Conservation (phyloP, 305 asterid genomes). For the Vinca major region DNA sequence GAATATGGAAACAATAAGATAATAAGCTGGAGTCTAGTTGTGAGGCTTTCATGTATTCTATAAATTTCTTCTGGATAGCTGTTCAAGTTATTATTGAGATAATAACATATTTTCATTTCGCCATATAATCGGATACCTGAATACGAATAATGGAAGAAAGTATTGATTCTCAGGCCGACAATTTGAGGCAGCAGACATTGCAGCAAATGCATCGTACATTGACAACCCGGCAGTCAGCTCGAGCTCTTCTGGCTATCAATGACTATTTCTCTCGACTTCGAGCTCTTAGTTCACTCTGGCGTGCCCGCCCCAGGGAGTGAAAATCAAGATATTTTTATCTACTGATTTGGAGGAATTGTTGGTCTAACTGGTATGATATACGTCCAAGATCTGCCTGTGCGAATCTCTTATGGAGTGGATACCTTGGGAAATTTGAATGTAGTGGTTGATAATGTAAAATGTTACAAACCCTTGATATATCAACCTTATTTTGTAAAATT, state of each 20-base stretch:
- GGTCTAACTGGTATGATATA: background rate
- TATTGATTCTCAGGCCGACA: conserved; percentile 24
- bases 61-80: background rate
- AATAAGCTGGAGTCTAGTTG: background rate
- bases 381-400: background rate
- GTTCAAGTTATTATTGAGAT: background rate
- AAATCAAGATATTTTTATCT: background rate
- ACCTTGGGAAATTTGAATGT: background rate
- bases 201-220: conserved; percentile 31
- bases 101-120: background rate
- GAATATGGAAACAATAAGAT: background rate
- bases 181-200: conserved; percentile 29
- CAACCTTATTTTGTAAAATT: background rate
- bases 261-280: conserved; percentile 32
- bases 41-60: background rate
- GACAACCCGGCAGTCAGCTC: conserved; percentile 33
- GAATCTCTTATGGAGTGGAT: background rate
- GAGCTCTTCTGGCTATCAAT: conserved; percentile 28
- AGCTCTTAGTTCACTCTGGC: conserved; percentile 34
- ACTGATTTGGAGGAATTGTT: background rate
- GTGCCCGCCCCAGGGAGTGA: conserved; percentile 32
- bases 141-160: background rate
- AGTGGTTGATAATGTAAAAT: background rate
- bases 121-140: background rate
- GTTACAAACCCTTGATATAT: background rate